Evolutionary conservation across 208 protist species (phyloP).

Genomic region (Histomonas meleagridis): DNA sequence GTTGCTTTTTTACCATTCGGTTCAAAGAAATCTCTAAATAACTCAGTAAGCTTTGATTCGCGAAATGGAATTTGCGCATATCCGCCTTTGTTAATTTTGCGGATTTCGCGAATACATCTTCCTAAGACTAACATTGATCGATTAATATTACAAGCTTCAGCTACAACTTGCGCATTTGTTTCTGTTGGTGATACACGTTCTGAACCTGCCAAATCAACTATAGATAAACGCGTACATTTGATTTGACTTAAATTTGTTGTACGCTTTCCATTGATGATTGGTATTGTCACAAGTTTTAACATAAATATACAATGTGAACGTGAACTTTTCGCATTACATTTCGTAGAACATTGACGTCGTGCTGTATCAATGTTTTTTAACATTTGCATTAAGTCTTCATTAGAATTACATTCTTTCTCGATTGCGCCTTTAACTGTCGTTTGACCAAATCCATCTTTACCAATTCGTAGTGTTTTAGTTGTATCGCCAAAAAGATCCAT

Average conservation of each 20-base stretch:
- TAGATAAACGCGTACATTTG: not conserved
- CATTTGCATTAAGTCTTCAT: not conserved
- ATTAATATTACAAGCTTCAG: conserved; percentile 16
- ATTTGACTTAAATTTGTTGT: not conserved
- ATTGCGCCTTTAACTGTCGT: not conserved
- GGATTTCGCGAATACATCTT: not conserved
- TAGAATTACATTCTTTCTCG: not conserved
- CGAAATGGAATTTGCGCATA: not conserved
- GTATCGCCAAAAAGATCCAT: not conserved
- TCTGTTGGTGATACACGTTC: not conserved
- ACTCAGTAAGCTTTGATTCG: not conserved
- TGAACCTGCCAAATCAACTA: not conserved
- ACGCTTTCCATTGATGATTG: not conserved
- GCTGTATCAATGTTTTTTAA: not conserved
- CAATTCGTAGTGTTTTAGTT: not conserved
- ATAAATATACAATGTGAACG: not conserved
- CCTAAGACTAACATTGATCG: not conserved
- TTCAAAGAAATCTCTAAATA: not conserved
- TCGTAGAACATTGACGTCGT: not conserved
- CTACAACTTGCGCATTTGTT: not conserved
- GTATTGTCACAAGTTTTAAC: not conserved
- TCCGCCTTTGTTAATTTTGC: not conserved
- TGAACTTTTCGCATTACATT: not conserved
- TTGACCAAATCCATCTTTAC: not conserved
- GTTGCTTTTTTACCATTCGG: not conserved